A percentile compares a stretch with the other conserved stretches of the same genome.
These are phyloP conservation scores for Hemisphaericaspora lyxosophila DNA, from an alignment of 1,139 yeast species.

Conservation along the genomic window DNA sequence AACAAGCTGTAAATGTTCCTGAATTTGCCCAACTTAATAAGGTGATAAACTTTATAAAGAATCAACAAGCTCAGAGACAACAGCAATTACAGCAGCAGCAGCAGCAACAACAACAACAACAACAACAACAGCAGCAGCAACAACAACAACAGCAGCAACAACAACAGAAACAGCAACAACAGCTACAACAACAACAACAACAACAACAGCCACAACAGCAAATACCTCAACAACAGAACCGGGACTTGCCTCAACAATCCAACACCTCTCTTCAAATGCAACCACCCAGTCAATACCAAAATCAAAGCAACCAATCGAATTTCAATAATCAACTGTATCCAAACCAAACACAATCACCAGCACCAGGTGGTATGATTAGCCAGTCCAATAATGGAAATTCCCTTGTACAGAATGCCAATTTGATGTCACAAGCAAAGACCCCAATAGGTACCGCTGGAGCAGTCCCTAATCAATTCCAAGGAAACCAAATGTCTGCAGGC, in stretches of 20 bases:
- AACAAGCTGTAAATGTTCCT: conserved; percentile 58
- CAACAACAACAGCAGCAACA: conserved; percentile 15
- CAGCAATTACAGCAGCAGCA: conserved; percentile 19
- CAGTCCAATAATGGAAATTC: conserved; percentile 12
- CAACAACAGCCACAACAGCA: conserved; percentile 5
- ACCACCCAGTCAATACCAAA: conserved; percentile 3
- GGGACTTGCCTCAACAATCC: conserved; percentile 9
- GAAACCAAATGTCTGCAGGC: conserved; percentile 8
- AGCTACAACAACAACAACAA: background rate
- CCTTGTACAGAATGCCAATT: conserved; percentile 12
- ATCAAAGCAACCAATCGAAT: conserved; percentile 3
- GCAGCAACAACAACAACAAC: conserved; percentile 13
- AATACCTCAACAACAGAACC: conserved; percentile 5
- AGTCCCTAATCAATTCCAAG: conserved; percentile 8
- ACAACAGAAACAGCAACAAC: conserved; percentile 7
- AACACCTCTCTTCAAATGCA: conserved; percentile 12
- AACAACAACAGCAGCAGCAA: conserved; percentile 13
- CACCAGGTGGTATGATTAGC: conserved; percentile 10
- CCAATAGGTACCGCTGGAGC: conserved; percentile 9
- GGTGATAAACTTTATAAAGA: conserved; percentile 53
- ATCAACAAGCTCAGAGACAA: conserved; percentile 24
- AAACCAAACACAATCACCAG: conserved; percentile 12
- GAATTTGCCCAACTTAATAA: conserved; percentile 62
- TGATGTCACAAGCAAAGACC: conserved; percentile 8
- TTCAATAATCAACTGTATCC: conserved; percentile 6